These are phyloP conservation scores for Lentithecium fluviatile DNA, from an alignment of 495 filamentous ascomycete genomes.

Conservation along the genomic window DNA sequence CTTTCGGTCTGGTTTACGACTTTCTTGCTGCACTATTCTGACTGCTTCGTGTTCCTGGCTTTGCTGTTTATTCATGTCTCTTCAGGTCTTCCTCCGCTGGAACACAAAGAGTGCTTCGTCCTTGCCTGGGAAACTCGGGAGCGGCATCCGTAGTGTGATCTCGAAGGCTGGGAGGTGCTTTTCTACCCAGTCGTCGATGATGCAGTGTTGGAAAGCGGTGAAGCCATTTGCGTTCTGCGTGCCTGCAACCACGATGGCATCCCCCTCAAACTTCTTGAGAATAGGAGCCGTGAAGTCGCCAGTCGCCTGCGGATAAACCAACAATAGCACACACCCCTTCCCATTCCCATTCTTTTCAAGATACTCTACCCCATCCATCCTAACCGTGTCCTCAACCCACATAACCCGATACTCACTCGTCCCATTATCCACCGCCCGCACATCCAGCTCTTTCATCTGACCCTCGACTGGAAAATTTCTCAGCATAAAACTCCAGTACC, in stretches of 20 bases:
- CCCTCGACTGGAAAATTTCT: conserved; percentile 39
- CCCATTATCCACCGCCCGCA: conserved; percentile 53
- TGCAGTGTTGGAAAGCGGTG: conserved; percentile 56
- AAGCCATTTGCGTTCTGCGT: conserved; percentile 66
- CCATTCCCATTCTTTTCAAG: conserved; percentile 45
- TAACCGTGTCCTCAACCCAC: conserved; percentile 60
- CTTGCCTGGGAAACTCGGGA: conserved; percentile 48
- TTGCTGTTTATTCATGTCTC: too few relatives aligned
- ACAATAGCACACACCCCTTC: conserved; percentile 47
- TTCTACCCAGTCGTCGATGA: conserved; percentile 57
- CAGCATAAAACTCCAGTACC: conserved; percentile 64
- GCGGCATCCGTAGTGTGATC: conserved; percentile 38
- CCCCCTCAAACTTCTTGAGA: conserved; percentile 55
- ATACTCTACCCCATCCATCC: conserved; percentile 49
- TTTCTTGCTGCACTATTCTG: too few relatives aligned
- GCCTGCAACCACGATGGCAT: conserved; percentile 59
- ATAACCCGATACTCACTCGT: conserved; percentile 55
- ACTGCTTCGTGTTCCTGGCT: too few relatives aligned
- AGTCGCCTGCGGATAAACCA: conserved; percentile 62
- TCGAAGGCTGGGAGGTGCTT: conserved; percentile 42
- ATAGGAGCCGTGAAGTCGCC: conserved; percentile 55
- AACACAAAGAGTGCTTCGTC: conserved; percentile 48
- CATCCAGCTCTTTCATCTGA: conserved; percentile 39
- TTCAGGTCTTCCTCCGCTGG: conserved; percentile 6
- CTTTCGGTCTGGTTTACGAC: too few relatives aligned